Conservation (phyloP, 192 early-diverging fungal genomes). For the Phycomyces blakesleeanus region DNA sequence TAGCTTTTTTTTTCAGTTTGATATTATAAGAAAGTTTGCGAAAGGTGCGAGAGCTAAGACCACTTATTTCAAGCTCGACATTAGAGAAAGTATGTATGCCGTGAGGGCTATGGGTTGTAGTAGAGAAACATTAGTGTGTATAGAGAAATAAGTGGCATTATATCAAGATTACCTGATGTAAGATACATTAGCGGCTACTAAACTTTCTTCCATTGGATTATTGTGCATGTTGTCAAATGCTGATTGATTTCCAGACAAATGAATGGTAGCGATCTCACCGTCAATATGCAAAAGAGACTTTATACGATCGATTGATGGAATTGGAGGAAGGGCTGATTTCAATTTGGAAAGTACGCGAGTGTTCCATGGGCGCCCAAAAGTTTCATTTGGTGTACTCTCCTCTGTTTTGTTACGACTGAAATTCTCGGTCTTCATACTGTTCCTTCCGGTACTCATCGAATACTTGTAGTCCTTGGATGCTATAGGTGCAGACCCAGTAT, state of each 20-base stretch:
- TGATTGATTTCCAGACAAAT: background rate
- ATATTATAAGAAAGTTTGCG: constrained; percentile 23
- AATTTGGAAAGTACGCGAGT: background rate
- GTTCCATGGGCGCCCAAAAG: constrained; percentile 13
- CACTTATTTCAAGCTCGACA: constrained; percentile 3
- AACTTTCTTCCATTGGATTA: background rate
- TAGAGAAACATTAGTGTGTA: no score
- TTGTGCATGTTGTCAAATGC: background rate
- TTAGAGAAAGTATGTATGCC: background rate
- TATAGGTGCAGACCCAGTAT: constrained; percentile 10
- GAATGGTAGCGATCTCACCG: constrained; percentile 1
- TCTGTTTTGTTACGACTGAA: constrained; percentile 3
- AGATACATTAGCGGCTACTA: no score
- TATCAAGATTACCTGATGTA: no score
- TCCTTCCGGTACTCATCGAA: background rate
- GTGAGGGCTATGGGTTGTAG: background rate
- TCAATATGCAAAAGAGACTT: background rate
- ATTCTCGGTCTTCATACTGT: background rate
- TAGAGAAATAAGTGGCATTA: no score
- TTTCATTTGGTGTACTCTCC: background rate
- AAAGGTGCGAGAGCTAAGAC: constrained; percentile 7
- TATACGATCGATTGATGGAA: background rate
- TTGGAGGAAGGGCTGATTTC: background rate
- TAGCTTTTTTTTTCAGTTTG: constrained; percentile 7
- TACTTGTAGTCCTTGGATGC: constrained; percentile 5